A percentile compares a stretch with the other conserved stretches of the same genome.
phyloP scores from a whole-genome alignment of 2,329 filamentous ascomycete species.

The Fusarium sp. region DNA sequence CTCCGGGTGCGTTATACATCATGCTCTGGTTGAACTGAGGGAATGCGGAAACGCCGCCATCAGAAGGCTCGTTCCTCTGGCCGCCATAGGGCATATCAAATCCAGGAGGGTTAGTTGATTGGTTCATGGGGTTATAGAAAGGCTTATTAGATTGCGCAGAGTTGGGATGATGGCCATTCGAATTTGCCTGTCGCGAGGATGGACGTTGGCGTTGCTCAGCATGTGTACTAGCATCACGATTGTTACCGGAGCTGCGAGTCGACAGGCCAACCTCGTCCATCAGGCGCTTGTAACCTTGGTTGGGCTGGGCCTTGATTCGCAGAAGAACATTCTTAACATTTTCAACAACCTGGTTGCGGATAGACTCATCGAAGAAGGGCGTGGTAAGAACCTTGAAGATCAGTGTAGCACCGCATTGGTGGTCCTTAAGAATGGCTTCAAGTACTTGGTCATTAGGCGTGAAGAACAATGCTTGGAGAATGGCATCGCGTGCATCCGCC shows the following conservation, averaged over 20 bases:
- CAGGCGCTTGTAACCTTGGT: slow-evolving; percentile 95
- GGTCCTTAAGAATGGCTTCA: slow-evolving; percentile 90
- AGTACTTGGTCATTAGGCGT: slow-evolving; percentile 85
- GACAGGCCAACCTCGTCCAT: slow-evolving; percentile 99
- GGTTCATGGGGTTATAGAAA: slow-evolving; percentile 63
- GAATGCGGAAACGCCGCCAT: slow-evolving; percentile 60
- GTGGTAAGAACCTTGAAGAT: slow-evolving; percentile 99
- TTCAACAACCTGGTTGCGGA: slow-evolving; percentile 87
- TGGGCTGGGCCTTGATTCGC: slow-evolving; percentile 90
- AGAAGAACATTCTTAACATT: slow-evolving; percentile 90
- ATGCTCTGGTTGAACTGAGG: slow-evolving; percentile 60
- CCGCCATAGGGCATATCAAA: slow-evolving; percentile 64
- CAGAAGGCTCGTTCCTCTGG: slow-evolving; percentile 62
- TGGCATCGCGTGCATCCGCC: slow-evolving; percentile 87
- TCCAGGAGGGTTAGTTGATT: slow-evolving; percentile 50
- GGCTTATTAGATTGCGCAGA: slow-evolving; percentile 56
- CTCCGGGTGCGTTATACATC: slow-evolving; percentile 60
- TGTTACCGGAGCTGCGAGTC: slow-evolving; percentile 61
- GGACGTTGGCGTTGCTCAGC: slow-evolving; percentile 64
- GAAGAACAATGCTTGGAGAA: slow-evolving; percentile 93
- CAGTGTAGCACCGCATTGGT: slow-evolving; percentile 89
- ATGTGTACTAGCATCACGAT: slow-evolving; percentile 55
- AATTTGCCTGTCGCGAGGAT: slow-evolving; percentile 62
- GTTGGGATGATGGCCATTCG: slow-evolving; percentile 54
- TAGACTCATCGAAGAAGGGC: slow-evolving; percentile 93